Evolutionary conservation across 1,284 basidiomycete species (phyloP), one percentile per base, ranked within the genome.

Genomic region (Pascua guehoae): DNA sequence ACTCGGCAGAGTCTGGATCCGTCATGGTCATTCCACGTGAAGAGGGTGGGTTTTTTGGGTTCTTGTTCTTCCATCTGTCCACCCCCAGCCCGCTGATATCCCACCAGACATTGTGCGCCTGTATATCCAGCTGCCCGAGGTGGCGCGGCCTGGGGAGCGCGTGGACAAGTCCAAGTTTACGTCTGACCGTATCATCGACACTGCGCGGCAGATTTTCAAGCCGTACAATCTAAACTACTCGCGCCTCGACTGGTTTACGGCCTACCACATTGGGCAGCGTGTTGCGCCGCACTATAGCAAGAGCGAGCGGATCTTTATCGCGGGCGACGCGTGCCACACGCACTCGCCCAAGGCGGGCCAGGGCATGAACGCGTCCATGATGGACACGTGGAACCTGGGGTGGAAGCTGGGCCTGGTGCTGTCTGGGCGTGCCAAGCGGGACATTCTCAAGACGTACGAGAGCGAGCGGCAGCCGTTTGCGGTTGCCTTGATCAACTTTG

Each of bases 401-500:
- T 82, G 81, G 81, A 82, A 83, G 63, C 69, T 82, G 12, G 72
- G 79, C 12, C 59, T 70, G 5, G 62, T 70, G 1, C 63, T 72
- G 9, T 83, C 83, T 50, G 88, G 87, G 12, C 85, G 84, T 80
- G 86, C 88, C 2, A 78, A 82, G 40, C 78, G 82, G 3, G 82
- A 82, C 0, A 75, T 93, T 10, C 76, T 93, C 37, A 81, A 84
- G 66, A 90, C 90, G 4, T 64, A 60, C 57, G 55, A 49, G 57
- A 32, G 14, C 10, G 62, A 64, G 50, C 49, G 62, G 24, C 58
- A 61, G 43, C 56, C 59, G 8, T 56, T 59, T n/a, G 62, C 62
- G 5, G 57, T 88, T 71, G 87, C 90, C 61, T 80, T 93, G 52
- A 91, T 92, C 65, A 72, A 83, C 57, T 90, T 90, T 65, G 89